A percentile compares a stretch with the other conserved stretches of the same genome.
phyloP scores from a whole-genome alignment of 1,139 yeast genomes.

The Eremothecium cymbalariae region DNA sequence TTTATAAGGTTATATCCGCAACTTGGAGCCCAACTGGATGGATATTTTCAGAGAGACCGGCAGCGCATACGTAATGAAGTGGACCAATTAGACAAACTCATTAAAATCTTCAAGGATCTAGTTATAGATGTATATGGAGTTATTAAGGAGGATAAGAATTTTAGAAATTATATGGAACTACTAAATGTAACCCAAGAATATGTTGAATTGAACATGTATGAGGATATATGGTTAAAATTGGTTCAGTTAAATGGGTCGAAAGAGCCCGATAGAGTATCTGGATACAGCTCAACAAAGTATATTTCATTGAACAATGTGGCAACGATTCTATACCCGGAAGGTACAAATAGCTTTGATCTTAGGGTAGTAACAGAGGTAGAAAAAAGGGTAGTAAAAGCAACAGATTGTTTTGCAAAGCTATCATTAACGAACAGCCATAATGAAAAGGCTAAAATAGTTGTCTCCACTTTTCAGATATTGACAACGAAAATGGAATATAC shows the following conservation, averaged over 20 bases:
- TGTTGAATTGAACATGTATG: slow-evolving; percentile 60
- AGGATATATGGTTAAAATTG: slow-evolving; percentile 43
- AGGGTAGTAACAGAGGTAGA: slow-evolving; percentile 34
- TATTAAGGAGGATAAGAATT: slow-evolving; percentile 26
- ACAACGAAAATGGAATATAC: slow-evolving; percentile 14
- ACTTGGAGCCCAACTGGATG: slow-evolving; percentile 25
- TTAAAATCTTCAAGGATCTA: neutral
- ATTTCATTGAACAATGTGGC: slow-evolving; percentile 70
- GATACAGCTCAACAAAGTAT: slow-evolving; percentile 39
- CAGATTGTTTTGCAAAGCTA: slow-evolving; percentile 46
- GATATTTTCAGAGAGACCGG: slow-evolving; percentile 25
- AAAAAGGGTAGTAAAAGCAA: slow-evolving; percentile 45
- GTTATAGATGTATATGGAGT: slow-evolving; percentile 5
- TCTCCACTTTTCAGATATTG: slow-evolving; percentile 46
- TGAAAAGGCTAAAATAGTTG: slow-evolving; percentile 46
- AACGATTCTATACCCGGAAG: slow-evolving; percentile 36
- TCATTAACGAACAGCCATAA: slow-evolving; percentile 44
- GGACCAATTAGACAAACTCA: neutral
- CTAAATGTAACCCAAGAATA: slow-evolving; percentile 56
- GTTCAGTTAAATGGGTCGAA: slow-evolving; percentile 7
- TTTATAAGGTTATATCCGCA: slow-evolving; percentile 20
- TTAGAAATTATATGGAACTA: slow-evolving; percentile 40
- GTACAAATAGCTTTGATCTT: slow-evolving; percentile 33
- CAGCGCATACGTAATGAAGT: slow-evolving; percentile 6
- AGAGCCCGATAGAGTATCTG: slow-evolving; percentile 12